Evolutionary conservation across 306 rosid genomes (phyloP).

Genomic region (Cucumis cinereus): DNA sequence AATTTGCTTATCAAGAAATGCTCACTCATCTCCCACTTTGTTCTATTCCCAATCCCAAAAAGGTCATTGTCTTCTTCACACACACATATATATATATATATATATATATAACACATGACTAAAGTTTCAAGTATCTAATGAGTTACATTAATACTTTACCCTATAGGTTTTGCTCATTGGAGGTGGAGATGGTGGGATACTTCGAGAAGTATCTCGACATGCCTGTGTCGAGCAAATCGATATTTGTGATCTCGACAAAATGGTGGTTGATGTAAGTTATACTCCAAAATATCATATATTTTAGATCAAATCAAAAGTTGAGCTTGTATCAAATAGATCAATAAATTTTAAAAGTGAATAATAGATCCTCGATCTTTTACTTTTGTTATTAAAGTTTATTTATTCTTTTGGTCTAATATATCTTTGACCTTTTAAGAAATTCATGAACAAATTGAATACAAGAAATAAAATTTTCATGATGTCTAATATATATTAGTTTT

Average conservation of each 20-base stretch:
- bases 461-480: no score
- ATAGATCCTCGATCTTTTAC: no score
- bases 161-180: constrained; percentile 50
- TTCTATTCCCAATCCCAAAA: constrained; percentile 9
- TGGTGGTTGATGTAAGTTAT: constrained; percentile 45
- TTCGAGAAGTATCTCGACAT: constrained; percentile 58
- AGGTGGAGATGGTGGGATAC: constrained; percentile 80
- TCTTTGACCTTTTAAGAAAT: no score
- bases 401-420: no score
- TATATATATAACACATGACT: no score
- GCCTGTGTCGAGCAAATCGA: constrained; percentile 46
- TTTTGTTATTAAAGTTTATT: no score
- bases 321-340: no score
- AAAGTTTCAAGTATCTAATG: not conserved
- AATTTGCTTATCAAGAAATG: constrained; percentile 46
- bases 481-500: no score
- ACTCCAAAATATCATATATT: not conserved
- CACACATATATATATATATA: no score
- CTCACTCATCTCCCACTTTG: constrained; percentile 37
- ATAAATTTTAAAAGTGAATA: no score
- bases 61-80: not conserved
- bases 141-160: not conserved
- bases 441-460: no score
- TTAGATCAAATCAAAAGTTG: no score
- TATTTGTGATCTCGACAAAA: constrained; percentile 61